phyloP scores from a whole-genome alignment of 345 rosid genomes.

The Aquilaria sinensis region DNA sequence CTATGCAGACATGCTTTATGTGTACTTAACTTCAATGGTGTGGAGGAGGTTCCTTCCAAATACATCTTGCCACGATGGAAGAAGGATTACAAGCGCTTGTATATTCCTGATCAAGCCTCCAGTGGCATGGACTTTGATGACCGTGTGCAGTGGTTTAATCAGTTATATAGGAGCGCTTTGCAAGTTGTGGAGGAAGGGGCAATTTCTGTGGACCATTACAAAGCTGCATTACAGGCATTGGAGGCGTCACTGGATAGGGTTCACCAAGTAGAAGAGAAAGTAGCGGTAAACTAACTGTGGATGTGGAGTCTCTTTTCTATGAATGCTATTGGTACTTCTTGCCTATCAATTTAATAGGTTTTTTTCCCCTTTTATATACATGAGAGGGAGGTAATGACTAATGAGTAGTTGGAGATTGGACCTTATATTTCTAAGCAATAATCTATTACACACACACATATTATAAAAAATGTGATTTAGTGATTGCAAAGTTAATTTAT shows the following conservation, averaged over 20 bases:
- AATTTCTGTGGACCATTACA: slow-evolving; percentile 56
- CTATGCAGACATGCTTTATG: slow-evolving; percentile 79
- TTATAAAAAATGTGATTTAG: no score
- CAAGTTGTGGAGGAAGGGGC: slow-evolving; percentile 68
- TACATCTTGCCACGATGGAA: slow-evolving; percentile 62
- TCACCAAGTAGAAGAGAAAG: slow-evolving; percentile 37
- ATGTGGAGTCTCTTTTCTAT: no score
- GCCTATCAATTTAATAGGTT: no score
- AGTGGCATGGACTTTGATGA: slow-evolving; percentile 16
- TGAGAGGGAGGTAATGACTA: no score
- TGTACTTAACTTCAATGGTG: slow-evolving; percentile 68
- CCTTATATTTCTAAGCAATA: no score
- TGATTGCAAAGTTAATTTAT: no score
- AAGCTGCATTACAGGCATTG: slow-evolving; percentile 46
- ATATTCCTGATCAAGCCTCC: slow-evolving; percentile 24
- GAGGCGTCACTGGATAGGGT: slow-evolving; percentile 47
- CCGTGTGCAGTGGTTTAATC: slow-evolving; percentile 45
- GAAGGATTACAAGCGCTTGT: slow-evolving; percentile 55
- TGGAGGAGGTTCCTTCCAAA: slow-evolving; percentile 57
- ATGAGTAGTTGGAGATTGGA: no score
- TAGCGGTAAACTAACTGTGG: no score
- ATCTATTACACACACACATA: no score
- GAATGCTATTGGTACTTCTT: no score
- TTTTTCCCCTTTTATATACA: no score
- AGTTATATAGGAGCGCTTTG: slow-evolving; percentile 45